Conservation (phyloP, 163 green algal species). For the Scenedesmus sp. region DNA sequence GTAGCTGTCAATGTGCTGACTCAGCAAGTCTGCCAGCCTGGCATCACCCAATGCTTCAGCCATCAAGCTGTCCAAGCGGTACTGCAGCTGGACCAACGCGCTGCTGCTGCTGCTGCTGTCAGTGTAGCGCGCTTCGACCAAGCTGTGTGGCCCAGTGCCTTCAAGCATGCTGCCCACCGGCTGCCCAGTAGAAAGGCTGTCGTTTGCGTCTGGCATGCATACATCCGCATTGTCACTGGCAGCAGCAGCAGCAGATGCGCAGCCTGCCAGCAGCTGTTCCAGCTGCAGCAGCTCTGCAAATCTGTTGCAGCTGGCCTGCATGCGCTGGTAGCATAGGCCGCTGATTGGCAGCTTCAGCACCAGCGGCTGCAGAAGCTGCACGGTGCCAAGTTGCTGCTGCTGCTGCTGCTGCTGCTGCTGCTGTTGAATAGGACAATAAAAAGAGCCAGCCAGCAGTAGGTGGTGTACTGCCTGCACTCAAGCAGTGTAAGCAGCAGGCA, state of each 20-base stretch:
- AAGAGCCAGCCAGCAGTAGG: background rate
- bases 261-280: background rate
- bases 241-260: background rate
- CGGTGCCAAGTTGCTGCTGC: background rate
- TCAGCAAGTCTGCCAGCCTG: constrained; percentile 1
- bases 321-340: background rate
- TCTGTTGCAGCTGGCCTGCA: background rate
- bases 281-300: constrained; percentile 18
- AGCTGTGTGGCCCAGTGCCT: background rate
- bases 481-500: background rate
- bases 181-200: background rate
- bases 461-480: background rate
- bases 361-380: background rate
- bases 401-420: background rate
- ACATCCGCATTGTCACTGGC: background rate
- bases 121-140: background rate
- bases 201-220: background rate
- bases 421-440: background rate
- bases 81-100: background rate
- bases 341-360: constrained; percentile 24
- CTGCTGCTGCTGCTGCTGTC: background rate
- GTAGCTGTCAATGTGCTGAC: background rate
- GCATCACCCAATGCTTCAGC: background rate
- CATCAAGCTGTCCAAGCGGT: constrained; percentile 11
- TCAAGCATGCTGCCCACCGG: background rate